Base-by-base conservation (phyloP, 768 basidiomycete species). In the Pulveroboletus frians region DNA sequence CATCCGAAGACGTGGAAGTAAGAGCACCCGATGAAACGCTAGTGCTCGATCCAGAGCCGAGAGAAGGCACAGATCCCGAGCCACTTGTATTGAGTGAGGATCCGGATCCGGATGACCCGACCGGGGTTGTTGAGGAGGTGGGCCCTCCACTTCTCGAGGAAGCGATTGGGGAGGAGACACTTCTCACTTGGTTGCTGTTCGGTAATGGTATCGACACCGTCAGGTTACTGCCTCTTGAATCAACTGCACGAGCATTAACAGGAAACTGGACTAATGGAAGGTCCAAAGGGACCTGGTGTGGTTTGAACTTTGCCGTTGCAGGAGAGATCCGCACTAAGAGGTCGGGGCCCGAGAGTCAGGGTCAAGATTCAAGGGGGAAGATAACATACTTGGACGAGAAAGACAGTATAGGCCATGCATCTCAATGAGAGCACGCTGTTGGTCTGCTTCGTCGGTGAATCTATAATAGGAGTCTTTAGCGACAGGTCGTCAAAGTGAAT, bases 361-460 rank as follows among this genome's bases (percentile, higher is more conserved):
- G 50, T 21, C 35, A 18, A n/a, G 17, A 45, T 21, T 38, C 29
- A 34, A 46, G 30, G 20, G 41, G 47, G 35, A 49, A 34, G 40
- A 30, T 21, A 18, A 76, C 87, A 54, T 67, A 92, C 90, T 92
- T 40, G 91, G 92, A 50, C 91, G 80, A 32, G 88, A 90, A 43
- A 90, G 76, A 63, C 91, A 92, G 61, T 92, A 92, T 11, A 92
- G 73, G 10, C 91, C 92, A 59, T 90, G 89, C 89, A 91, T 93
- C 71, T 91, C 91, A 48, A 85, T 85, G 50, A 95, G 73, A 3
- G 92, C 92, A 39, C 93, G 84, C 61, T 89, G 85, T 64, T 92
- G 89, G 66, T 96, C 93, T 30, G 79, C 72, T 65, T 93, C 90
- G 51, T 92, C 87, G 4, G 86, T 88, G 66, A 95, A 95, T 53